phyloP scores from a whole-genome alignment of 2,329 filamentous ascomycete genomes.

The Calonectria naviculata region DNA sequence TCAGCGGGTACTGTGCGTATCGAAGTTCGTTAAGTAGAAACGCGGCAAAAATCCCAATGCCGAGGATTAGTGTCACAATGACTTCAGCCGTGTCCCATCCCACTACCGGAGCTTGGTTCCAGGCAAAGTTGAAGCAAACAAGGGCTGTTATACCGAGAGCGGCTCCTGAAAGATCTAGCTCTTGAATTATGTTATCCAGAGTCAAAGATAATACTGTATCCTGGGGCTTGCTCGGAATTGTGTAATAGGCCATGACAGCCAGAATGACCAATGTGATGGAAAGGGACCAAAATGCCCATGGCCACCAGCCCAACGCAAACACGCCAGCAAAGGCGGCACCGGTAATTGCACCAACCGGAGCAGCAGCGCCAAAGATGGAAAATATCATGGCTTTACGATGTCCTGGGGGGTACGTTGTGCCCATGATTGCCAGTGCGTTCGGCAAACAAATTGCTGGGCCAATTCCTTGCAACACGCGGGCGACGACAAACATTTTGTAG shows the following conservation, averaged over 20 bases:
- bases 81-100: slow-evolving; percentile 67
- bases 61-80: slow-evolving; percentile 61
- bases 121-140: slow-evolving; percentile 70
- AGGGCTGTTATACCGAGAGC: slow-evolving; percentile 61
- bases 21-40: neutral
- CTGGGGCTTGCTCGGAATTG: slow-evolving; percentile 2
- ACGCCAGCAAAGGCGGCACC: slow-evolving; percentile 34
- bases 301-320: slow-evolving; percentile 52
- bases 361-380: slow-evolving; percentile 47
- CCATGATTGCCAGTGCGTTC: slow-evolving; percentile 67
- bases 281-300: slow-evolving; percentile 45
- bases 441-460: slow-evolving; percentile 67
- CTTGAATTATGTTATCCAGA: neutral
- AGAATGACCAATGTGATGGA: slow-evolving; percentile 7
- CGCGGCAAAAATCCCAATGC: neutral
- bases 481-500: slow-evolving; percentile 55
- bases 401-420: slow-evolving; percentile 57
- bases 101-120: slow-evolving; percentile 69
- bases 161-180: slow-evolving; percentile 28
- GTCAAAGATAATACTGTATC: slow-evolving; percentile 29
- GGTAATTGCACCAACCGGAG: slow-evolving; percentile 44
- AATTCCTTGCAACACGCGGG: slow-evolving; percentile 63
- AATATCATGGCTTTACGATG: slow-evolving; percentile 48
- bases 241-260: slow-evolving; percentile 24
- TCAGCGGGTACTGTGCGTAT: neutral